Percentiles rank a stretch among this genome's conserved stretches.
Conservation (phyloP, 331 rosid species). For the Malus hybrid region DNA sequence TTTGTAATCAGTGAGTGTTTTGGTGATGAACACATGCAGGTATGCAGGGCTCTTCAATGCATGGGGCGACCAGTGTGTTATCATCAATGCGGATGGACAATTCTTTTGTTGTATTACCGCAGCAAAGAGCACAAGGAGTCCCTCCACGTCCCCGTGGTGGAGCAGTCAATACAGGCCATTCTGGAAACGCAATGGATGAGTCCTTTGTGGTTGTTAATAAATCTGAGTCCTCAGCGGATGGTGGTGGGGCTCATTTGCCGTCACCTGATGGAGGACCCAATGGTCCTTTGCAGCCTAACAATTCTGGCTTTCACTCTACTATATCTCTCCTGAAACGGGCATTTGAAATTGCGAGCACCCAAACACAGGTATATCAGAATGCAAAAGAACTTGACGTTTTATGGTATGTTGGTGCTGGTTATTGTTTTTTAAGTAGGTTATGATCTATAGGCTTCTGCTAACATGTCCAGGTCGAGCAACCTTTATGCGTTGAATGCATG, state of each 20-base stretch:
- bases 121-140: slow-evolving; percentile 63
- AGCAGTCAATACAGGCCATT: slow-evolving; percentile 34
- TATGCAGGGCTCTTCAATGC: slow-evolving; percentile 75
- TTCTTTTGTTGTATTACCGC: slow-evolving; percentile 76
- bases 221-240: slow-evolving; percentile 75
- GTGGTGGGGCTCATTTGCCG: slow-evolving; percentile 46
- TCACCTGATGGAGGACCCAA: slow-evolving; percentile 44
- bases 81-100: slow-evolving; percentile 81
- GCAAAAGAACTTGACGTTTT: background rate
- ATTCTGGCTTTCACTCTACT: slow-evolving; percentile 72
- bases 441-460: slow-evolving; percentile 9
- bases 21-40: slow-evolving; percentile 44
- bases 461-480: slow-evolving; percentile 80
- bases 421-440: background rate
- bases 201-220: slow-evolving; percentile 89
- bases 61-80: slow-evolving; percentile 71
- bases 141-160: slow-evolving; percentile 65
- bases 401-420: background rate
- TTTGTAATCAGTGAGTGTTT: background rate
- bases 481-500: slow-evolving; percentile 97
- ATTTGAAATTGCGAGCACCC: slow-evolving; percentile 89
- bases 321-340: slow-evolving; percentile 72
- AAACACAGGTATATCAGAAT: slow-evolving; percentile 59
- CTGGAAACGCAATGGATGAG: slow-evolving; percentile 86
- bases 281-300: slow-evolving; percentile 57